Evolutionary conservation across 805 yeast genomes (phyloP), one percentile per base, ranked within the genome.

Genomic region (Saccharomycopsis sp.): DNA sequence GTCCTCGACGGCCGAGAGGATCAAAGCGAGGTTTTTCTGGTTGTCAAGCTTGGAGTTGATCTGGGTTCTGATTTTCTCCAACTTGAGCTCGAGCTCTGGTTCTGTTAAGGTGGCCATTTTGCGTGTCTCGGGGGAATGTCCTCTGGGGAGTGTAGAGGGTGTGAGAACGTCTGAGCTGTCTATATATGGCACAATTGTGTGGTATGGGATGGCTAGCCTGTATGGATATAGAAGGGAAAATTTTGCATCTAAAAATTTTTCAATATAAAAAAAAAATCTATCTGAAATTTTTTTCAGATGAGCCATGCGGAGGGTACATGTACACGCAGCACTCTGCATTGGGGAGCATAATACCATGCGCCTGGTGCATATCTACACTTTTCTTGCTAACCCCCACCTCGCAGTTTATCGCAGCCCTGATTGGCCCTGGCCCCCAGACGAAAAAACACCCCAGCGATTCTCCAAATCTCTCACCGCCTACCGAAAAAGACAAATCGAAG

Each of bases 1-100:
- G 64, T 89, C 97, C 69, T 94, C 99, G 53, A 94, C 91, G 2
- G 97, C 96, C 21, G 86, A 79, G 53, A 94, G 77, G 57, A 92
- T 84, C 24, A 89, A 73, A 7, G 97, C 96, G 62, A 89, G 76
- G 67, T 87, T 90, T 67, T 86, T 87, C 73, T 91, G 97, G 70
- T 91, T 89, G 23, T 86, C 90, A 54, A 91, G 74, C 68, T 89
- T 90, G n/a, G 96, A 89, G 61, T 73, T 78, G 65, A 79, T 73
- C 66, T 91, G 97, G 2, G 75, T 64, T 69, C 97, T 80, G 63
- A 91, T 83, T 67, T 82, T 82, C 59, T 81, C 77, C 50, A 89
- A 71, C 67, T 79, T 85, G 12, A 78, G 81, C 55, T 85, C 87
- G 70, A 87, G 72, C 64, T 80, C 86, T 12, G 16, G 48, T 16